Conservation (phyloP, 768 basidiomycete species). For the Auricularia auricula-judae region DNA sequence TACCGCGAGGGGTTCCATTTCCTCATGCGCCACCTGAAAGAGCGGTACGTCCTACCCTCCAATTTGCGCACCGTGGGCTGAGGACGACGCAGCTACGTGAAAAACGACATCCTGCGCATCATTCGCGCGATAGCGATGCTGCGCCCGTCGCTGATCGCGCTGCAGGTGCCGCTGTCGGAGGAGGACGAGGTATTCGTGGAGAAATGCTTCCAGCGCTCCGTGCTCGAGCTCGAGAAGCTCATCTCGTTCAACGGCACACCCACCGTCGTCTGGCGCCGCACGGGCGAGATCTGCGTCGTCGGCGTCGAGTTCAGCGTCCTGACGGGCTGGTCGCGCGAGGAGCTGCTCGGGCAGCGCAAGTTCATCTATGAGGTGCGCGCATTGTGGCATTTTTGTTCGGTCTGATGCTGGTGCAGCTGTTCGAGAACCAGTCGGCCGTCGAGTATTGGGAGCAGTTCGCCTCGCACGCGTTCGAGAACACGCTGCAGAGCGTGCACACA, state of each 20-base stretch:
- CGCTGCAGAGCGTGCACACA: constrained; percentile 89
- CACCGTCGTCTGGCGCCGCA: constrained; percentile 94
- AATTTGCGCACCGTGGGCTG: not conserved
- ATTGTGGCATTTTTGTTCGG: too few relatives aligned
- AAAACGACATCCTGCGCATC: constrained; percentile 88
- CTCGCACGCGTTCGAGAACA: constrained; percentile 94
- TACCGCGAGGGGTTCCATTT: constrained; percentile 96
- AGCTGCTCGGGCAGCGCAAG: constrained; percentile 46
- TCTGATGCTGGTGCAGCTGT: constrained; percentile 44
- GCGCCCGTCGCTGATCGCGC: constrained; percentile 90
- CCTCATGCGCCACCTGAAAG: constrained; percentile 84
- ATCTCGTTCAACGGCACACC: constrained; percentile 96
- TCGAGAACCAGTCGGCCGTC: constrained; percentile 91
- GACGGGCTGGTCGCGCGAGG: constrained; percentile 81
- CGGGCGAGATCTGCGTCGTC: constrained; percentile 94
- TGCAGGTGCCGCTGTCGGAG: constrained; percentile 94
- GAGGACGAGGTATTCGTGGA: constrained; percentile 97
- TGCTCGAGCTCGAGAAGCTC: constrained; percentile 91
- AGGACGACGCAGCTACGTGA: constrained; percentile 61
- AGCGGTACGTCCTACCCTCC: constrained; percentile 40
- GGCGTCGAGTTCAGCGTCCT: constrained; percentile 94
- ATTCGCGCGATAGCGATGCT: constrained; percentile 92
- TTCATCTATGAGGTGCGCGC: constrained; percentile 33
- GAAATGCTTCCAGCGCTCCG: constrained; percentile 86
- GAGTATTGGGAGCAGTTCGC: constrained; percentile 97